Conservation (phyloP, 176 grass and related monocot species). For the Triticum timopheevii region DNA sequence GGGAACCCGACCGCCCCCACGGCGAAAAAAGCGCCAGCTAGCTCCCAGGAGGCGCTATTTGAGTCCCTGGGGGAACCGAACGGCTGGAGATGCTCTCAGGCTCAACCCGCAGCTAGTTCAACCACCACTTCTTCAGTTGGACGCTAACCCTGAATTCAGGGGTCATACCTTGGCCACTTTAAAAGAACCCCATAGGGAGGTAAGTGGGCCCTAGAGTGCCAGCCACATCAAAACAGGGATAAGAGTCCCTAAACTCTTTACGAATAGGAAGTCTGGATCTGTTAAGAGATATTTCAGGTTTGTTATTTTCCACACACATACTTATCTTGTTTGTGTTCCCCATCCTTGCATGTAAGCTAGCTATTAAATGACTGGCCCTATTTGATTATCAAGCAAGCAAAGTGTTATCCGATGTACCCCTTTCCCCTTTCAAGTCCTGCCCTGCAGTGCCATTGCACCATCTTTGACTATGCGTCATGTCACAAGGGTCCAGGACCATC, state of each 20-base stretch:
- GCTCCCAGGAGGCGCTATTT: no score
- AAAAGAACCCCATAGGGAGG: constrained; percentile 5
- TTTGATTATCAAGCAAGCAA: neutral
- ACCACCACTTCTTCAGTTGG: neutral
- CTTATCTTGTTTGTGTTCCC: neutral
- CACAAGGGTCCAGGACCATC: neutral
- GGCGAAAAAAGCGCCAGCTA: no score
- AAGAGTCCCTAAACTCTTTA: neutral
- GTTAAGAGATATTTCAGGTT: neutral
- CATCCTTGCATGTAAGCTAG: constrained; percentile 1
- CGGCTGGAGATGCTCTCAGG: neutral
- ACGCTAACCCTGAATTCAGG: neutral
- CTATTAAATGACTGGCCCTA: neutral
- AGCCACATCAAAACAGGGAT: neutral
- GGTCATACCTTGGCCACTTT: neutral
- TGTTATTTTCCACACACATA: neutral
- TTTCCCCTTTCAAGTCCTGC: neutral
- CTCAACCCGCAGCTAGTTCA: neutral
- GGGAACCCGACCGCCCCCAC: no score
- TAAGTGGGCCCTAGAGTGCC: neutral
- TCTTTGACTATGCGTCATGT: neutral
- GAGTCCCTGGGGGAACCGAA: no score
- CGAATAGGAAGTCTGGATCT: neutral
- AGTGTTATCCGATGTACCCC: neutral
- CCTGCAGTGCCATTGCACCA: neutral